Percentiles rank a stretch among this genome's conserved stretches.
phyloP scores from a whole-genome alignment of 164 flowering plant species.

The Chimonanthus praecox region DNA sequence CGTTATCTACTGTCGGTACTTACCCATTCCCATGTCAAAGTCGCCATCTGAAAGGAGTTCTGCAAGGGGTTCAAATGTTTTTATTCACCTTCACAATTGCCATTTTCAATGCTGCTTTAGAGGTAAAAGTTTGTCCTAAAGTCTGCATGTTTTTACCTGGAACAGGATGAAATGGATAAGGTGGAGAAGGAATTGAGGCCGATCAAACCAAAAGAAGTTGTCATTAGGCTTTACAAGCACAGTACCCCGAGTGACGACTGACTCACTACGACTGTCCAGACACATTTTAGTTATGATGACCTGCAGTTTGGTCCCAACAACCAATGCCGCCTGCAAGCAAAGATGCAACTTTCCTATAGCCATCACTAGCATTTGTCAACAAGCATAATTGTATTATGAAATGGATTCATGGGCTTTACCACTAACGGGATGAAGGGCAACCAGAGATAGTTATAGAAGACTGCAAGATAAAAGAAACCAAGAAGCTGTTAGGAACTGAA shows the following conservation, averaged over 20 bases:
- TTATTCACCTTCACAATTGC: background rate
- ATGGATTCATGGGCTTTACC: slow-evolving; percentile 26
- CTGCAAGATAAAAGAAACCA: slow-evolving; percentile 25
- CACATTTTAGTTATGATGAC: slow-evolving; percentile 63
- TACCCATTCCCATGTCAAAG: slow-evolving; percentile 70
- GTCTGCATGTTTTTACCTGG: slow-evolving; percentile 30
- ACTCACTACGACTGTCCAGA: slow-evolving; percentile 29
- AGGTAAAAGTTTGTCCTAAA: background rate
- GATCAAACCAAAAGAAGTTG: slow-evolving; percentile 54
- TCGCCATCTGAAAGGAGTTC: slow-evolving; percentile 74
- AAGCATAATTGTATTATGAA: background rate
- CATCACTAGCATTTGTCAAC: background rate
- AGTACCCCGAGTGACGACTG: slow-evolving; percentile 42
- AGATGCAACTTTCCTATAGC: background rate
- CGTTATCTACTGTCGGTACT: slow-evolving; percentile 12
- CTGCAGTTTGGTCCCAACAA: slow-evolving; percentile 58
- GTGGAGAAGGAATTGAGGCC: slow-evolving; percentile 47
- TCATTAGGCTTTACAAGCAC: slow-evolving; percentile 57
- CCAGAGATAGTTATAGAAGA: slow-evolving; percentile 47
- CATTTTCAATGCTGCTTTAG: background rate
- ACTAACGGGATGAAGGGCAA: slow-evolving; percentile 57
- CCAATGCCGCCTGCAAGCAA: slow-evolving; percentile 35
- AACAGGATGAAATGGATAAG: slow-evolving; percentile 53
- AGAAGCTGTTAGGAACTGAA: background rate
- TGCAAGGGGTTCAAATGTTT: slow-evolving; percentile 24